Base-by-base conservation (phyloP, 139 green algal genomes). In the Tetraselmis striata region DNA sequence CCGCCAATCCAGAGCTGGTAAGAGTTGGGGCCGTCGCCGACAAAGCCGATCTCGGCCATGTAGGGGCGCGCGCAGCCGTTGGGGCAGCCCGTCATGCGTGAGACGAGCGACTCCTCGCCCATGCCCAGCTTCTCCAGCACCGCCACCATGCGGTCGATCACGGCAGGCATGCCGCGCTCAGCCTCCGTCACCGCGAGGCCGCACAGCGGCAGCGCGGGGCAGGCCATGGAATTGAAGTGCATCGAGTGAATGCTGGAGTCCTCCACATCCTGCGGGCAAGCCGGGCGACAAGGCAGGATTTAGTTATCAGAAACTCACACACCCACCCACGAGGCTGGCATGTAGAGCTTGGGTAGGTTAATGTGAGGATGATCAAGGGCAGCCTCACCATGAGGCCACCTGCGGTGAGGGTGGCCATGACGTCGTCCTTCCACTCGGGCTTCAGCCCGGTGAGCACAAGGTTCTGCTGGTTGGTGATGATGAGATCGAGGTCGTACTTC, bases 11-110 rank as follows among this genome's bases (percentile, higher is more conserved):
- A 99, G 23, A 99, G 81, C 86, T 93, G 81, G 90, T 99, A 99
- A 59, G 83, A 94, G 90, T 98, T 99, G 80, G 97, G 93, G 22
- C 97, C 97, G 84, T 99, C 97, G 18, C 95, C 94, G 74, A 99
- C 97, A 86, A 99, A 98, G 31, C 95, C 97, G 18, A 99, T 85
- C 92, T 99, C 97, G 24, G 97, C 97, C 94, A 98, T 98, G 91
- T 99, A 99, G 0, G 97, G 97, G 76, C 97, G 87, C 22, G 96
- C 93, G 89, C 97, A 99, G 76, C 97, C 97, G 85, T 99, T 99
- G 84, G 97, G 97, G 93, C 97, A 99, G 78, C 97, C 97, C 32
- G 97, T 99, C 94, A 99, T 98, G 83, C 97, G 93, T 82, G 99
- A 87, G 24, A 97, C 89, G 76, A 99, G 86, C 28, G 86, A 77